Percentiles rank a stretch among this genome's conserved stretches.
Conservation (phyloP, 2,329 filamentous ascomycete species). For the Diplodia sapinea region DNA sequence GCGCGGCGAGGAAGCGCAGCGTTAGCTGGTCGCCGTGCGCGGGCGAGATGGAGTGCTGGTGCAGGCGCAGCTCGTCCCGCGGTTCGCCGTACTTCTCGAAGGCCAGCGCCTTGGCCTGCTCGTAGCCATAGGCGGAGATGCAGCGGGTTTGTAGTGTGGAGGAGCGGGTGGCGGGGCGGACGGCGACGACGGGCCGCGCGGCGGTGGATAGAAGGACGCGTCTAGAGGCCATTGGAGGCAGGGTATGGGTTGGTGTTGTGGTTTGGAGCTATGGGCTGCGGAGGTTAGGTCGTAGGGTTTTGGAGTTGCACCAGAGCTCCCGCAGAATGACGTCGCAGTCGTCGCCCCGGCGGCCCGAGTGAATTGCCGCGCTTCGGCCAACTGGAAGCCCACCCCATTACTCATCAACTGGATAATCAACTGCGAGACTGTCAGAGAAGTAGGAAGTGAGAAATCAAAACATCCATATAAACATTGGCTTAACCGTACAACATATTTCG, state of each 20-base stretch:
- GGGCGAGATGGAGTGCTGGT: slow-evolving; percentile 78
- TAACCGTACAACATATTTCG: slow-evolving; percentile 9
- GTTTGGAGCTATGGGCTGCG: neutral
- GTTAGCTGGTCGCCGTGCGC: slow-evolving; percentile 73
- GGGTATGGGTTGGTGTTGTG: slow-evolving; percentile 7
- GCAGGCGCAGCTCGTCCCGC: slow-evolving; percentile 70
- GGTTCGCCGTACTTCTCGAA: slow-evolving; percentile 79
- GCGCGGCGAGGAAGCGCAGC: slow-evolving; percentile 84
- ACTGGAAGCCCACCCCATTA: slow-evolving; percentile 17
- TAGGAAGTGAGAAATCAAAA: neutral
- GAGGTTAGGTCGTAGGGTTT: slow-evolving; percentile 16
- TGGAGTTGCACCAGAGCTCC: slow-evolving; percentile 23
- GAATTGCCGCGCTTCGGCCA: slow-evolving; percentile 29
- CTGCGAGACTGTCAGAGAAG: too few species aligned
- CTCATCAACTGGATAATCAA: neutral
- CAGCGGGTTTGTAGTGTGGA: slow-evolving; percentile 43
- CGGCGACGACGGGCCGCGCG: slow-evolving; percentile 37
- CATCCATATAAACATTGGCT: neutral
- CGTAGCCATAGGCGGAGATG: slow-evolving; percentile 75
- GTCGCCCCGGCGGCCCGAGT: slow-evolving; percentile 3
- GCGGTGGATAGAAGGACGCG: slow-evolving; percentile 12
- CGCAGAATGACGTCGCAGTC: slow-evolving; percentile 20
- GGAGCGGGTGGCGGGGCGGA: slow-evolving; percentile 24
- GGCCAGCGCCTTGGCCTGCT: slow-evolving; percentile 81
- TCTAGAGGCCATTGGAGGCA: slow-evolving; percentile 12